Evolutionary conservation across 2,329 filamentous ascomycete genomes (phyloP).

Genomic region (Exophiala sp.): DNA sequence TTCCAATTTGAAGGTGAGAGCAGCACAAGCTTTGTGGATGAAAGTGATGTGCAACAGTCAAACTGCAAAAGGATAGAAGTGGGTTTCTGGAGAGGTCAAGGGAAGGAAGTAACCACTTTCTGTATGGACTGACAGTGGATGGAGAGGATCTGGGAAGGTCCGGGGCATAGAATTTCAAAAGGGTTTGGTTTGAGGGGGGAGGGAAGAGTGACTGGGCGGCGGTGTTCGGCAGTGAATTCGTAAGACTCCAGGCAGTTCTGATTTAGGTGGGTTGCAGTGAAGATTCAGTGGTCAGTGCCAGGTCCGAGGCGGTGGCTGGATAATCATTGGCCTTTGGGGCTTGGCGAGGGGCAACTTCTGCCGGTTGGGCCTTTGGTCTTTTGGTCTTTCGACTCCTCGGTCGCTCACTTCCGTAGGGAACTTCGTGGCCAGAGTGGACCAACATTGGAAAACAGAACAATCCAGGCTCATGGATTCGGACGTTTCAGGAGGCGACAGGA

Average conservation of each 20-base stretch:
- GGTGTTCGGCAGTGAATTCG: not conserved
- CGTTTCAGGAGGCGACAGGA: too few species aligned
- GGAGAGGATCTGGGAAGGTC: slow-evolving; percentile 5
- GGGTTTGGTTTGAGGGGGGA: slow-evolving; percentile 20
- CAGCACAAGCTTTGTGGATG: slow-evolving; percentile 25
- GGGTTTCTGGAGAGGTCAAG: slow-evolving; percentile 17
- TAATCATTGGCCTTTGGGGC: too few species aligned
- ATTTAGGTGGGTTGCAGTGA: not conserved
- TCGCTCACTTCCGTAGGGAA: too few species aligned
- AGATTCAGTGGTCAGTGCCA: slow-evolving; percentile 1
- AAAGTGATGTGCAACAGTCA: slow-evolving; percentile 24
- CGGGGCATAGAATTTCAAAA: slow-evolving; percentile 16
- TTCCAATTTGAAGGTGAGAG: slow-evolving; percentile 1
- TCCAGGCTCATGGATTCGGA: too few species aligned
- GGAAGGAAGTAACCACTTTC: slow-evolving; percentile 25
- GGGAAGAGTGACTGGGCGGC: not conserved
- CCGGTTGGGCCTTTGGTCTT: too few species aligned
- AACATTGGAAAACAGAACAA: too few species aligned
- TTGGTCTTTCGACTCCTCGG: too few species aligned
- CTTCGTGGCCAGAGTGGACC: not conserved
- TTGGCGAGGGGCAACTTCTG: too few species aligned
- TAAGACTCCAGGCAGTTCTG: not conserved
- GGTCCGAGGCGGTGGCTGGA: slow-evolving; percentile 2
- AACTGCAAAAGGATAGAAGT: slow-evolving; percentile 25
- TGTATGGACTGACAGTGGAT: slow-evolving; percentile 19